These are phyloP conservation scores for Malassezia japonica DNA, from an alignment of 1,284 basidiomycete genomes.

Conservation along the genomic window DNA sequence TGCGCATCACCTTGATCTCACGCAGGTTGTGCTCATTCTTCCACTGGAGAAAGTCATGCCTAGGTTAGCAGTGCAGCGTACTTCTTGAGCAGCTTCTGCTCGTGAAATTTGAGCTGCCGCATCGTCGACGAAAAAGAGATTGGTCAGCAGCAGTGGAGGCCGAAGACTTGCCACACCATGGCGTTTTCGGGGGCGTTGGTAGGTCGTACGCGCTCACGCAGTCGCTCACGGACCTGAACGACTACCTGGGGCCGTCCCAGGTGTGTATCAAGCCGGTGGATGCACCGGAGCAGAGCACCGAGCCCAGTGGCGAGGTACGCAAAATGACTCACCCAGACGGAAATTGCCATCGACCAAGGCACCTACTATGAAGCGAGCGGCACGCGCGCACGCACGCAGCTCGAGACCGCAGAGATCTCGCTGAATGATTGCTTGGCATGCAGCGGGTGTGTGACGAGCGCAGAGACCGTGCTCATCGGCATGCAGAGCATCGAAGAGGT, in stretches of 20 bases:
- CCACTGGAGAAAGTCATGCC: constrained; percentile 61
- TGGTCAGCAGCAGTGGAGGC: not conserved
- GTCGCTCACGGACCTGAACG: constrained; percentile 79
- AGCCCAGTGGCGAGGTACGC: constrained; percentile 14
- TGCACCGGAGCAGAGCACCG: constrained; percentile 52
- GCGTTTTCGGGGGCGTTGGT: constrained; percentile 79
- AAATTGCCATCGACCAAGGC: constrained; percentile 77
- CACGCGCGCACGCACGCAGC: constrained; percentile 28
- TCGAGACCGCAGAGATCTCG: constrained; percentile 68
- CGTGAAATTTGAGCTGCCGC: constrained; percentile 46
- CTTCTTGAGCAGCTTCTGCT: constrained; percentile 48
- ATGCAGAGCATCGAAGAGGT: constrained; percentile 91
- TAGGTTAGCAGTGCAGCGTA: constrained; percentile 21
- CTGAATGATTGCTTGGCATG: constrained; percentile 89
- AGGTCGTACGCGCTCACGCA: not conserved
- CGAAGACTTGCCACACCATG: constrained; percentile 52
- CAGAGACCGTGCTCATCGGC: constrained; percentile 93
- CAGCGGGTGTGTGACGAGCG: constrained; percentile 95
- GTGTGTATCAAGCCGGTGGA: constrained; percentile 91
- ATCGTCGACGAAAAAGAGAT: constrained; percentile 18
- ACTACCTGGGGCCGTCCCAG: constrained; percentile 94
- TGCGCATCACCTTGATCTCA: constrained; percentile 86
- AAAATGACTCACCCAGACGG: constrained; percentile 53
- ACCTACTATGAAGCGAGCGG: constrained; percentile 60
- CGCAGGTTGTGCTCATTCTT: constrained; percentile 85